These are phyloP conservation scores for Funneliformis mosseae DNA, from an alignment of 192 early-diverging fungal genomes.

Conservation along the genomic window DNA sequence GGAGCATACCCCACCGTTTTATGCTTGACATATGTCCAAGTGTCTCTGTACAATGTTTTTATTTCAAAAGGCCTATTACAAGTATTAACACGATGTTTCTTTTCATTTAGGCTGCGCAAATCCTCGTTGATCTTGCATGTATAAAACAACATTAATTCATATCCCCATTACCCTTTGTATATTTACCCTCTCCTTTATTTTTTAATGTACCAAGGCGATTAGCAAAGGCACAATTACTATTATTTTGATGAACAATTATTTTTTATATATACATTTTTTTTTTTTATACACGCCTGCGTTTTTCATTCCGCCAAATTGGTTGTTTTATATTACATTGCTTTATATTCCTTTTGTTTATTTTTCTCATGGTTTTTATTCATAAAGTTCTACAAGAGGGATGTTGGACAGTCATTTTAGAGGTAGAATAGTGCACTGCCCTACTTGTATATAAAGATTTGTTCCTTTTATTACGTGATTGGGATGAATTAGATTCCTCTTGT, in stretches of 20 bases:
- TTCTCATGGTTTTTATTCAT: background rate
- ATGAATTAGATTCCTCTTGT: constrained; percentile 16
- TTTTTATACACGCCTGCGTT: background rate
- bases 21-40: background rate
- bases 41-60: background rate
- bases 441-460: constrained; percentile 3
- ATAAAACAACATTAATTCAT: constrained; percentile 36
- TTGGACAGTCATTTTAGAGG: constrained; percentile 13
- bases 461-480: constrained; percentile 6
- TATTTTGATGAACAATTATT: background rate
- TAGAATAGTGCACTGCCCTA: constrained; percentile 12
- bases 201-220: background rate
- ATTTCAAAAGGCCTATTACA: background rate
- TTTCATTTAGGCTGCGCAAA: constrained; percentile 29
- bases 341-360: background rate
- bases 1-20: background rate
- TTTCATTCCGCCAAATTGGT: constrained; percentile 2
- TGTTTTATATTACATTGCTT: constrained; percentile 12
- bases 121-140: constrained; percentile 36
- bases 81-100: background rate
- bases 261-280: background rate
- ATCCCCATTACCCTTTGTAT: constrained; percentile 13
- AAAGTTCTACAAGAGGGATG: background rate
- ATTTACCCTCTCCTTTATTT: constrained; percentile 15
- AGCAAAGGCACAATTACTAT: background rate